A percentile compares a stretch with the other conserved stretches of the same genome.
These are phyloP conservation scores for Aspergillus proliferans DNA, from an alignment of 2,329 filamentous ascomycete species.

Conservation along the genomic window DNA sequence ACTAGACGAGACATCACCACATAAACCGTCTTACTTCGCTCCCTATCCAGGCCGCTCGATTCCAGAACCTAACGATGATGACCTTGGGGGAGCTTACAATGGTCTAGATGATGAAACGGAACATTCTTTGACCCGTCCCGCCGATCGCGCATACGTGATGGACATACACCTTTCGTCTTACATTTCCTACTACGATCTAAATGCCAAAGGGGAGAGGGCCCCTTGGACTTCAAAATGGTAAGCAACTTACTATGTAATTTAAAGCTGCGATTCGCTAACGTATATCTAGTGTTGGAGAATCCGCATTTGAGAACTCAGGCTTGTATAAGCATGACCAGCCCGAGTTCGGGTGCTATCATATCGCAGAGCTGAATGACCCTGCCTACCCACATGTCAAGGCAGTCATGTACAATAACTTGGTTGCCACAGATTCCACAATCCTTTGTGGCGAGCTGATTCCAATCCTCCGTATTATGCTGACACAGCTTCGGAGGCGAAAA, in stretches of 20 bases:
- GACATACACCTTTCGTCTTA: constrained; percentile 3
- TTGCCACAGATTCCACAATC: constrained; percentile 5
- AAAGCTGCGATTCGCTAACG: neutral
- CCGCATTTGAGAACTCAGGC: constrained; percentile 3
- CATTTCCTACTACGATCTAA: neutral
- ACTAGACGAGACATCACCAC: constrained; percentile 1
- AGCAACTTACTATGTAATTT: neutral
- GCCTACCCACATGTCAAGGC: constrained; percentile 9
- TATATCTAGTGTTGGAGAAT: constrained; percentile 8
- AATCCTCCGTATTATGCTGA: constrained; percentile 9
- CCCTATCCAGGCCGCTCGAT: constrained; percentile 2
- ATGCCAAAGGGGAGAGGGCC: neutral
- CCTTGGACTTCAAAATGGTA: constrained; percentile 6
- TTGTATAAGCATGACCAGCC: constrained; percentile 9
- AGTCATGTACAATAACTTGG: constrained; percentile 12
- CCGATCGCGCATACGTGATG: constrained; percentile 3
- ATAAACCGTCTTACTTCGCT: constrained; percentile 3
- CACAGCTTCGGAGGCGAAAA: constrained; percentile 3
- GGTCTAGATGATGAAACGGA: constrained; percentile 4
- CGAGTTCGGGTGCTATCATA: constrained; percentile 6
- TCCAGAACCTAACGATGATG: constrained; percentile 2
- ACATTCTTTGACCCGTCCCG: neutral
- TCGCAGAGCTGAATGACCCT: constrained; percentile 4
- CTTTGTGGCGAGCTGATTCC: constrained; percentile 10
- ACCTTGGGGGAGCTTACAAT: constrained; percentile 1